Percentiles rank a stretch among this genome's conserved stretches.
These are phyloP conservation scores for Bothriochloa decipiens DNA, from an alignment of 176 grass and related monocot species.

Conservation along the genomic window DNA sequence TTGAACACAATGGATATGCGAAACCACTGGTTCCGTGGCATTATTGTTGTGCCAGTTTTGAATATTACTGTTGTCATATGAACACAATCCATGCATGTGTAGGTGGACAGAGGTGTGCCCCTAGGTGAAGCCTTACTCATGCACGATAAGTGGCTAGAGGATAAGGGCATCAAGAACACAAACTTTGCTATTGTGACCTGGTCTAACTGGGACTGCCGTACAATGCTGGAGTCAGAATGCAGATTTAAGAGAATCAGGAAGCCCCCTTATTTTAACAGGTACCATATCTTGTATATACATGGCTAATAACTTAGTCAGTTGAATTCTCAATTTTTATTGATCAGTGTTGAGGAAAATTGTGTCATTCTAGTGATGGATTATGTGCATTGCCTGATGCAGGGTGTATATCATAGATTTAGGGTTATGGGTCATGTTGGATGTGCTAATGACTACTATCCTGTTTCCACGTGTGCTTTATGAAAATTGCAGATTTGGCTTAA, in stretches of 20 bases:
- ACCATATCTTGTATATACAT: constrained; percentile 23
- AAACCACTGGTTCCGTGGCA: constrained; percentile 18
- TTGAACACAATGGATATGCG: neutral
- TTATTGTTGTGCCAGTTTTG: neutral
- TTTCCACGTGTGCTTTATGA: neutral
- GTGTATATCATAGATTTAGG: neutral
- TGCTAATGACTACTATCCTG: neutral
- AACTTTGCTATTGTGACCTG: constrained; percentile 91
- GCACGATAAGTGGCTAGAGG: constrained; percentile 99
- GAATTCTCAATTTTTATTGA: neutral
- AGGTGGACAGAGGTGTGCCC: constrained; percentile 98
- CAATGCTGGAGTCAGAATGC: constrained; percentile 96
- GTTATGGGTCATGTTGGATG: neutral
- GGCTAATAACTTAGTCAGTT: neutral
- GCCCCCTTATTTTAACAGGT: constrained; percentile 95
- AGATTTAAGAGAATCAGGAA: constrained; percentile 92
- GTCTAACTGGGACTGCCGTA: constrained; percentile 95
- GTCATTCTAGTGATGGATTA: neutral
- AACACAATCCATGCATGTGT: constrained; percentile 25
- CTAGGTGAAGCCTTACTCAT: constrained; percentile 94
- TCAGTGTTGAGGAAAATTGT: neutral
- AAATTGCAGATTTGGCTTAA: neutral
- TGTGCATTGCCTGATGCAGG: neutral
- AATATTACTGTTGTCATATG: neutral
- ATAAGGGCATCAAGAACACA: constrained; percentile 95